These are phyloP conservation scores for Tephrocybe sp. DNA, from an alignment of 768 basidiomycete genomes.

Conservation along the genomic window DNA sequence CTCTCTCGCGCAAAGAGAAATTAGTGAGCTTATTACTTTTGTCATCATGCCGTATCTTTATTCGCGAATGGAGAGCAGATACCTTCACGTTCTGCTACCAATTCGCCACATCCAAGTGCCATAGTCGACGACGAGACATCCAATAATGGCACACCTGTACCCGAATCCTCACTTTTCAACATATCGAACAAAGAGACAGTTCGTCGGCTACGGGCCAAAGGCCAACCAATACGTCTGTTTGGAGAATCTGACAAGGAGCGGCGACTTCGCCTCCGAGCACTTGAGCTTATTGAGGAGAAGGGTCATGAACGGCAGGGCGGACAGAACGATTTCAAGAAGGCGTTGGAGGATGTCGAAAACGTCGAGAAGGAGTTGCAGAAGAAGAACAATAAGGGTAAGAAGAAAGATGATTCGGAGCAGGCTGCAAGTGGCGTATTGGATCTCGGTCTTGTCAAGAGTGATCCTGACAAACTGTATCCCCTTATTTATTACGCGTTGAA, in stretches of 20 bases:
- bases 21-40: slow-evolving; percentile 42
- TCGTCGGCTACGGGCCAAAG: slow-evolving; percentile 84
- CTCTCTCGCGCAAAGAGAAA: slow-evolving; percentile 27
- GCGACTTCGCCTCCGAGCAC: slow-evolving; percentile 81
- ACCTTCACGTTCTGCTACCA: slow-evolving; percentile 37
- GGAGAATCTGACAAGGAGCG: slow-evolving; percentile 96
- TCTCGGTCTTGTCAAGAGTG: slow-evolving; percentile 77
- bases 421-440: slow-evolving; percentile 67
- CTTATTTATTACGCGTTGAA: slow-evolving; percentile 96
- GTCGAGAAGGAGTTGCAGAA: slow-evolving; percentile 66
- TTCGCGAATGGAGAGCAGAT: slow-evolving; percentile 48
- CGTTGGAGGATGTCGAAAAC: slow-evolving; percentile 83
- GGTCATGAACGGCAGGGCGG: slow-evolving; percentile 78
- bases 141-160: slow-evolving; percentile 35
- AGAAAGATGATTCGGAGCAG: slow-evolving; percentile 62
- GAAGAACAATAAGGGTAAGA: slow-evolving; percentile 58
- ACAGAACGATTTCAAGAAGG: slow-evolving; percentile 95
- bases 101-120: slow-evolving; percentile 36
- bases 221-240: slow-evolving; percentile 93
- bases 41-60: slow-evolving; percentile 27
- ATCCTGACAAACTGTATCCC: slow-evolving; percentile 95
- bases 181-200: slow-evolving; percentile 93
- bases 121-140: slow-evolving; percentile 26
- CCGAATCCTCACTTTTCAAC: slow-evolving; percentile 68
- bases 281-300: slow-evolving; percentile 94